phyloP scores from a whole-genome alignment of 202 grass and related monocot species.

The Hordeum pubiflorum region DNA sequence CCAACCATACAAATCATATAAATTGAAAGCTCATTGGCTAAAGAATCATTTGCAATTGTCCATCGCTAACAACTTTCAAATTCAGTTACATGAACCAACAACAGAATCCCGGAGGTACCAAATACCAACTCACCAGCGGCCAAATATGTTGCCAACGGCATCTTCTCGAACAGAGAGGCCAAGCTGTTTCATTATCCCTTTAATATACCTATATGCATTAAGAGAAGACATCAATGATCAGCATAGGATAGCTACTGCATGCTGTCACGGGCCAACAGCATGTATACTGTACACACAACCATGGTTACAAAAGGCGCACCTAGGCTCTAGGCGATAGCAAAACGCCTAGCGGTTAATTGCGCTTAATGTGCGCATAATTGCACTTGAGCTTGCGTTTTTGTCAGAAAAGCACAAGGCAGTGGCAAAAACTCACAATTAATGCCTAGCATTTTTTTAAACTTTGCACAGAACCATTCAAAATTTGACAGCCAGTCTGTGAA shows the following conservation, averaged over 20 bases:
- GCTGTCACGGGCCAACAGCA: neutral
- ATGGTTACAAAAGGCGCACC: no score
- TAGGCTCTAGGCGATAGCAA: no score
- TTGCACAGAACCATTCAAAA: neutral
- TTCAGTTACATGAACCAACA: neutral
- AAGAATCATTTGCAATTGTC: neutral
- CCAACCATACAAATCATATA: neutral
- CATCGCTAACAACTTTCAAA: neutral
- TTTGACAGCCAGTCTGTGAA: neutral
- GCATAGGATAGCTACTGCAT: neutral
- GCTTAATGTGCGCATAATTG: no score
- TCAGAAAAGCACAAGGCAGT: no score
- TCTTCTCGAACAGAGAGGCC: constrained; percentile 68
- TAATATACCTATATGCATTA: constrained; percentile 55
- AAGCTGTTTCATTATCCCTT: constrained; percentile 66
- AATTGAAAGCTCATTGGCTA: neutral
- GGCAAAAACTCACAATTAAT: no score
- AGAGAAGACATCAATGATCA: neutral
- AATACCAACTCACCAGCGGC: constrained; percentile 60
- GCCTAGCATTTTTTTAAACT: no score
- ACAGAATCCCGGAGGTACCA: neutral
- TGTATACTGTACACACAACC: neutral
- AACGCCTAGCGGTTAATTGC: no score
- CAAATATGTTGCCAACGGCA: constrained; percentile 89
- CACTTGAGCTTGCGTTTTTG: no score